Evolutionary conservation across 257 asterid species (phyloP).

Genomic region (Penstemon newberryi): DNA sequence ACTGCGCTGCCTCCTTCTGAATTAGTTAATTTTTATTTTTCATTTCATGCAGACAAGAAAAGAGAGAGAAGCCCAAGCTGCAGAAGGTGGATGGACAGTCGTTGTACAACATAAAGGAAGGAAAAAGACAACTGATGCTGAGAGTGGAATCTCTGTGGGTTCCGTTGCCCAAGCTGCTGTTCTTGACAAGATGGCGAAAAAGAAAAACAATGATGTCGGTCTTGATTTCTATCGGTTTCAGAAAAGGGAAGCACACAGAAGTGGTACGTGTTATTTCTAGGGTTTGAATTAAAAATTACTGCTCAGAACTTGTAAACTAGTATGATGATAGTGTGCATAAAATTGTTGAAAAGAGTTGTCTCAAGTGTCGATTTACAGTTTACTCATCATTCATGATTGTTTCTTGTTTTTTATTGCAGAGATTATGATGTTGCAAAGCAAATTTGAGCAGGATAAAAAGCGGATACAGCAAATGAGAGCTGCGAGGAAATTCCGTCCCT

Average conservation of each 20-base stretch:
- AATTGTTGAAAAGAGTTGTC: too few relatives aligned
- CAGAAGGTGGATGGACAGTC: conserved; percentile 95
- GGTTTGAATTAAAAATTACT: too few relatives aligned
- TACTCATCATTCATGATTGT: too few relatives aligned
- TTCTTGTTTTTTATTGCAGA: conserved; percentile 45
- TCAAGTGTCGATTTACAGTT: too few relatives aligned
- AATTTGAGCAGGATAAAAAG: conserved; percentile 91
- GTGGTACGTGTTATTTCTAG: conserved; percentile 45
- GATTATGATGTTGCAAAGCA: conserved; percentile 82
- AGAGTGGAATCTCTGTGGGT: conserved; percentile 82
- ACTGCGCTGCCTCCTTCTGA: not conserved
- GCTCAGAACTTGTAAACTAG: too few relatives aligned
- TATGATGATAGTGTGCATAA: too few relatives aligned
- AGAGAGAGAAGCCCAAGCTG: conserved; percentile 76
- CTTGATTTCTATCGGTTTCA: conserved; percentile 83
- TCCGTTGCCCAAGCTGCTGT: conserved; percentile 91
- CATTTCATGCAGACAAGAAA: conserved; percentile 57
- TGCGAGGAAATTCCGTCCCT: conserved; percentile 83
- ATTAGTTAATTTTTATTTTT: conserved; percentile 15
- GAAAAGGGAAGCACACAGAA: conserved; percentile 82
- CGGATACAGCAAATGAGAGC: conserved; percentile 90
- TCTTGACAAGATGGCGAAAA: conserved; percentile 60
- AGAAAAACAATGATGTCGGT: conserved; percentile 69
- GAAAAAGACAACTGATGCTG: conserved; percentile 85
- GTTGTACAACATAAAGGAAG: conserved; percentile 92